These are phyloP conservation scores for Gymnopilus junonius DNA, from an alignment of 768 basidiomycete genomes.

Conservation along the genomic window DNA sequence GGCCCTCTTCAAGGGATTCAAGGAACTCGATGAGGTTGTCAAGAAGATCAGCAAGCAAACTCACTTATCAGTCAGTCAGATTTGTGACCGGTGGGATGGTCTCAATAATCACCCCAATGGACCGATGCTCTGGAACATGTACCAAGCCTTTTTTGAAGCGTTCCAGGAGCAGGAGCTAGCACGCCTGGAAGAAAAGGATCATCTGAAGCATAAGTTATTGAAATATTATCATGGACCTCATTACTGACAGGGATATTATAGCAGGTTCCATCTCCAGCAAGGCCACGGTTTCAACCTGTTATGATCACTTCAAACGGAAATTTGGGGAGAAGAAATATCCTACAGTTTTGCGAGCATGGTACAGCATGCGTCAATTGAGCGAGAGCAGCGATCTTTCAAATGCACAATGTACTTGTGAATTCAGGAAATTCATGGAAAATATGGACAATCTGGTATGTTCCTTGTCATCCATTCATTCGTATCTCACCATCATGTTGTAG, in stretches of 20 bases:
- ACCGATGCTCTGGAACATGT: not conserved
- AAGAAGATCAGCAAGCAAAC: not conserved
- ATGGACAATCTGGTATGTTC: conserved; percentile 3
- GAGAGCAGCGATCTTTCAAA: not conserved
- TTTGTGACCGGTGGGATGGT: not conserved
- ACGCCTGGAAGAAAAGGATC: not conserved
- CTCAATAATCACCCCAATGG: not conserved
- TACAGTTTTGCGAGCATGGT: not conserved
- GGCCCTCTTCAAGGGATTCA: not conserved
- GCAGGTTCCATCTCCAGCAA: not conserved
- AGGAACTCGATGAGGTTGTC: not conserved
- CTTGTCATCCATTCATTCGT: not conserved
- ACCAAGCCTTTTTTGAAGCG: no score
- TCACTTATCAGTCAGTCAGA: not conserved
- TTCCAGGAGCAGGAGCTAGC: not conserved
- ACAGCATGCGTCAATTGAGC: not conserved
- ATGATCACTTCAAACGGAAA: not conserved
- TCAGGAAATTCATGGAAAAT: not conserved
- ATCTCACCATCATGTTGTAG: not conserved
- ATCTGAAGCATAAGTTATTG: not conserved
- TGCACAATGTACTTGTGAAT: not conserved
- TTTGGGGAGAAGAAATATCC: not conserved
- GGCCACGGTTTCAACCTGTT: not conserved
- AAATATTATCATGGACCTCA: not conserved
- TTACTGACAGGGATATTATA: not conserved